Evolutionary conservation across 306 rosid species (phyloP).

Genomic region (Lupinus albus): DNA sequence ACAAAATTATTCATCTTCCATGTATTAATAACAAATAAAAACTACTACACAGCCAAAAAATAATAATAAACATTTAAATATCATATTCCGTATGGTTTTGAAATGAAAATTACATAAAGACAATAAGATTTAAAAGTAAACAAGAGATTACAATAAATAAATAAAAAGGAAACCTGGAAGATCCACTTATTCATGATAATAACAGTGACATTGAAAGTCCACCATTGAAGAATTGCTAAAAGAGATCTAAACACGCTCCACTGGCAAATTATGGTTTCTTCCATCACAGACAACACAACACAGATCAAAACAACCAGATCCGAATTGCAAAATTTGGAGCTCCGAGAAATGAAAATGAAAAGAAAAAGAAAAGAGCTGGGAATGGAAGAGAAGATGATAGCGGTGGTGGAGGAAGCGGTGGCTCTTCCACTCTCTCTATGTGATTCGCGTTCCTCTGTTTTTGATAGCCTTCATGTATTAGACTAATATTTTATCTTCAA

Average conservation of each 20-base stretch:
- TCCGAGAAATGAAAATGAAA: background rate
- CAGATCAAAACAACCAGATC: slow-evolving; percentile 10
- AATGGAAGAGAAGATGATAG: background rate
- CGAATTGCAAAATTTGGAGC: slow-evolving; percentile 2
- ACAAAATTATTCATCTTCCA: background rate
- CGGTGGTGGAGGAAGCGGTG: background rate
- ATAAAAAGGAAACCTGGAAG: slow-evolving; percentile 68
- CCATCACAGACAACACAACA: slow-evolving; percentile 47
- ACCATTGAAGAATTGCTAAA: slow-evolving; percentile 89
- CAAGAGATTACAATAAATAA: too few relatives aligned
- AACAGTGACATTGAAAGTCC: slow-evolving; percentile 90
- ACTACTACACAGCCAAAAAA: background rate
- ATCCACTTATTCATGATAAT: slow-evolving; percentile 98
- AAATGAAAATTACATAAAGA: background rate
- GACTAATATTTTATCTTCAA: too few relatives aligned
- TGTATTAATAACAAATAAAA: background rate
- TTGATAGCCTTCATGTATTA: too few relatives aligned
- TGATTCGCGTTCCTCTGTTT: too few relatives aligned
- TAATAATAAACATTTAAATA: background rate
- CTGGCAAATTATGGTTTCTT: slow-evolving; percentile 65
- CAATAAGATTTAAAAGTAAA: background rate
- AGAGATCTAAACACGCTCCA: slow-evolving; percentile 87
- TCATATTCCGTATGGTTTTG: background rate
- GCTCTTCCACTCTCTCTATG: slow-evolving; percentile 7
- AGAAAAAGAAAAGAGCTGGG: background rate